phyloP scores from a whole-genome alignment of 495 filamentous ascomycete genomes.

The Penicillium bovifimosum region DNA sequence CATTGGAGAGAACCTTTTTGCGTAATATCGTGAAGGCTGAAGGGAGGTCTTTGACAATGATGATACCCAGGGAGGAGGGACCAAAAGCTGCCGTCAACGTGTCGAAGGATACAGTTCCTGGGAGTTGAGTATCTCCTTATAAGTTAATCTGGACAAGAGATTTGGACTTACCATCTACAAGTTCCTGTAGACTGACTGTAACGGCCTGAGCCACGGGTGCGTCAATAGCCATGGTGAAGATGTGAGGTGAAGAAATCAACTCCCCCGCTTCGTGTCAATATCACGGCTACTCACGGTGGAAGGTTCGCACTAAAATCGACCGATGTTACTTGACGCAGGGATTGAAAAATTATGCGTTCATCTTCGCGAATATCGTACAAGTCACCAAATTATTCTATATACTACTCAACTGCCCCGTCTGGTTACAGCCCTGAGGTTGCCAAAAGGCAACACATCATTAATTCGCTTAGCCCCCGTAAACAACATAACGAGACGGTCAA shows the following conservation, averaged over 20 bases:
- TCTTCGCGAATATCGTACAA: too few species aligned
- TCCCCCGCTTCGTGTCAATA: slow-evolving; percentile 19
- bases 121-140: slow-evolving; percentile 1
- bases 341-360: too few species aligned
- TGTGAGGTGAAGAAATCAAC: slow-evolving; percentile 3
- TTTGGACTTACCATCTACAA: slow-evolving; percentile 35
- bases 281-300: background rate
- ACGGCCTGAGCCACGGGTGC: slow-evolving; percentile 40
- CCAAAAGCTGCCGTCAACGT: slow-evolving; percentile 83
- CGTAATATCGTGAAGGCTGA: slow-evolving; percentile 62
- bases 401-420: slow-evolving; percentile 37
- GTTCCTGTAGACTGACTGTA: slow-evolving; percentile 50
- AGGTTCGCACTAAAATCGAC: background rate
- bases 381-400: slow-evolving; percentile 47
- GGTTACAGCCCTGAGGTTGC: slow-evolving; percentile 58
- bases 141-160: too few species aligned
- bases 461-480: slow-evolving; percentile 73
- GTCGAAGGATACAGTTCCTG: slow-evolving; percentile 67
- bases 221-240: slow-evolving; percentile 8
- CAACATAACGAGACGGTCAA: slow-evolving; percentile 87
- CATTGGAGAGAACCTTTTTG: slow-evolving; percentile 70
- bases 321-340: slow-evolving; percentile 1
- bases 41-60: slow-evolving; percentile 82
- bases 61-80: slow-evolving; percentile 84
- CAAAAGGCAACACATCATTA: slow-evolving; percentile 79